A percentile compares a stretch with the other conserved stretches of the same genome.
phyloP scores from a whole-genome alignment of 2,329 filamentous ascomycete species.

The Rutstroemia sp. region DNA sequence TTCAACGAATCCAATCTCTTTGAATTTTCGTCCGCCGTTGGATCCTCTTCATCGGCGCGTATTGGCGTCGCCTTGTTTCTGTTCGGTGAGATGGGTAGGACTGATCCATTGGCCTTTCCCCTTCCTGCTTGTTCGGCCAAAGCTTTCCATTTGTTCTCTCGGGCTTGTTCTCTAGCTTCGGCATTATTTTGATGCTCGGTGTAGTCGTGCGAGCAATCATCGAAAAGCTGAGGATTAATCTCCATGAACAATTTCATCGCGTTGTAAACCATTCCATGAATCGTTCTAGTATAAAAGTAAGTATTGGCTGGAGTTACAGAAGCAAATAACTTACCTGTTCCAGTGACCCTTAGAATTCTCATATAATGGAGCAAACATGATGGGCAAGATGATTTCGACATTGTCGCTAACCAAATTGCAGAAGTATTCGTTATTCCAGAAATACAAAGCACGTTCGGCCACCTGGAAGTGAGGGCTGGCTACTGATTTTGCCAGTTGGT shows the following conservation, averaged over 20 bases:
- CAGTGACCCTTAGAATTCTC: conserved; percentile 99
- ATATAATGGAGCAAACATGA: conserved; percentile 98
- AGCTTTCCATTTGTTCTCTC: conserved; percentile 84
- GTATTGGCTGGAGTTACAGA: conserved; percentile 5
- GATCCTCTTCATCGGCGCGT: conserved; percentile 68
- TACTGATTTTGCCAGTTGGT: conserved; percentile 94
- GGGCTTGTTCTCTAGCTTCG: conserved; percentile 70
- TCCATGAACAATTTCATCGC: conserved; percentile 99
- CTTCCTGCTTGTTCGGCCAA: conserved; percentile 73
- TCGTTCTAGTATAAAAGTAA: conserved; percentile 60
- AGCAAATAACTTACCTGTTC: conserved; percentile 58
- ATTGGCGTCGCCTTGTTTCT: conserved; percentile 37
- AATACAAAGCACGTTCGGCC: conserved; percentile 92
- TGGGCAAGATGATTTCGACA: conserved; percentile 94
- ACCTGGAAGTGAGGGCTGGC: conserved; percentile 99
- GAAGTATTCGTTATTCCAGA: conserved; percentile 99
- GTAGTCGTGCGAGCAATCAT: conserved; percentile 97
- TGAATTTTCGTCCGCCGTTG: conserved; percentile 72
- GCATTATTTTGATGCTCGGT: conserved; percentile 93
- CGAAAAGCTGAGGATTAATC: conserved; percentile 96
- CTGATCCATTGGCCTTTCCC: conserved; percentile 43
- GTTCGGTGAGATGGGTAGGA: conserved; percentile 29
- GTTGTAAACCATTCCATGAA: conserved; percentile 99
- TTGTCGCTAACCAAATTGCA: conserved; percentile 99
- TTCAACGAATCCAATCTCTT: conserved; percentile 85